These are phyloP conservation scores for Halophytophthora batemanensis DNA, from an alignment of 352 stramenopile species.

Conservation along the genomic window DNA sequence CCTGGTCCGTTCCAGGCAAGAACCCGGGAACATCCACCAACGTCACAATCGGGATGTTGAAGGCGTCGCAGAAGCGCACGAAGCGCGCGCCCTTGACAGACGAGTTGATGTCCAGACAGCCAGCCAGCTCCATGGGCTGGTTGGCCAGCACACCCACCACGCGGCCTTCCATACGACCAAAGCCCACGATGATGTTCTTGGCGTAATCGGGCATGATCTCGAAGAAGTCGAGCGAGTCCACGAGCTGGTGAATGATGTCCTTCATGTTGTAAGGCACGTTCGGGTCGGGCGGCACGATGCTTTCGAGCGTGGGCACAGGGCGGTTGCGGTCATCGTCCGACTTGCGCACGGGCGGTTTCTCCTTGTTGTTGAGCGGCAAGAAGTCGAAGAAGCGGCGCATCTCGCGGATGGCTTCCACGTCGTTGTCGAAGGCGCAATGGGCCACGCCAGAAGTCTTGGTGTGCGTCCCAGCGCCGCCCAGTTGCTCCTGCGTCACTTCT, in stretches of 20 bases:
- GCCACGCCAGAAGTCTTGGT: slow-evolving; percentile 95
- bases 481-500: slow-evolving; percentile 92
- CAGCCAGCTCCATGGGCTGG: slow-evolving; percentile 95
- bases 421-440: slow-evolving; percentile 95
- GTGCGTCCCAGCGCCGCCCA: slow-evolving; percentile 95
- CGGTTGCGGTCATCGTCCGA: slow-evolving; percentile 90
- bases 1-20: slow-evolving; percentile 94
- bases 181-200: slow-evolving; percentile 97
- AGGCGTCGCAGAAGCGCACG: slow-evolving; percentile 97
- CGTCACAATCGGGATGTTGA: slow-evolving; percentile 98
- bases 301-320: slow-evolving; percentile 84
- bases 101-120: slow-evolving; percentile 97
- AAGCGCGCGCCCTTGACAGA: slow-evolving; percentile 97
- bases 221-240: slow-evolving; percentile 96
- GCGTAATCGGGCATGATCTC: slow-evolving; percentile 97
- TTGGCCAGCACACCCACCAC: slow-evolving; percentile 97
- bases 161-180: slow-evolving; percentile 95
- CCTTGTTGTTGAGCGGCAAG: slow-evolving; percentile 92
- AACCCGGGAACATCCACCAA: slow-evolving; percentile 99
- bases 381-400: slow-evolving; percentile 96
- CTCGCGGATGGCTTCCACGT: slow-evolving; percentile 92
- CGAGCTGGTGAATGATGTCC: slow-evolving; percentile 93
- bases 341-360: slow-evolving; percentile 69
- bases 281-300: slow-evolving; percentile 95
- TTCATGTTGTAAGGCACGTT: slow-evolving; percentile 99